A percentile compares a stretch with the other conserved stretches of the same genome.
These are phyloP conservation scores for Phlebiopsis flavidoalba DNA, from an alignment of 768 basidiomycete genomes.

Conservation along the genomic window DNA sequence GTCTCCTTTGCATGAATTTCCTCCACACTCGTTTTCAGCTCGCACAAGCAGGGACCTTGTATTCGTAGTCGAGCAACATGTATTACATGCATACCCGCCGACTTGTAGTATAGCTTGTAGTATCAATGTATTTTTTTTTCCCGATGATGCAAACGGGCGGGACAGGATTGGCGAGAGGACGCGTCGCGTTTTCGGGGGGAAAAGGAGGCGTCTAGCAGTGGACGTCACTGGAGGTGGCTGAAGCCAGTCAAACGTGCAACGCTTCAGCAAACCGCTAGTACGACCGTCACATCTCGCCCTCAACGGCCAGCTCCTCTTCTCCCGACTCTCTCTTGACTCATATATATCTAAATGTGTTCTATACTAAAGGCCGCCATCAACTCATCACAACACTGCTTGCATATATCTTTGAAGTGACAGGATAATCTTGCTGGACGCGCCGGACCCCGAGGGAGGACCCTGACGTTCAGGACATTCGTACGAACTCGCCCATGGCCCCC, in stretches of 20 bases:
- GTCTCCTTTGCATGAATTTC: neutral
- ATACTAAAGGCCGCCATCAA: neutral
- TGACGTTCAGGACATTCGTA: neutral
- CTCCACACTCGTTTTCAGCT: neutral
- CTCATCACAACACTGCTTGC: neutral
- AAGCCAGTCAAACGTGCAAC: neutral
- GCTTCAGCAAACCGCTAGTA: neutral
- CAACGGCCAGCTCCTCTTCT: neutral
- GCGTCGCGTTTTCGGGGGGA: too few relatives aligned
- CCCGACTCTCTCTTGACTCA: neutral
- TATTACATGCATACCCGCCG: neutral
- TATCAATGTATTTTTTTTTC: neutral
- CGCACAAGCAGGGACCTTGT: neutral
- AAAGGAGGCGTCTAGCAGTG: neutral
- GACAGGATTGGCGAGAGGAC: neutral
- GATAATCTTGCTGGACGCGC: neutral
- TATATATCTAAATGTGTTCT: conserved; percentile 1
- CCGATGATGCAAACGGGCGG: neutral
- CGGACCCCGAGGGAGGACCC: neutral
- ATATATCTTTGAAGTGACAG: neutral
- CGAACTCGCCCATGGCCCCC: neutral
- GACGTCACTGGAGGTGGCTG: conserved; percentile 1
- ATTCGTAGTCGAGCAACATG: neutral
- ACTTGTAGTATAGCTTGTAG: neutral
- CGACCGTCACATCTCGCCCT: neutral